Percentiles rank a stretch among this genome's conserved stretches.
Evolutionary conservation across 225 moss, liverwort and hornwort genomes (phyloP).

Genomic region (Bryum argenteum): DNA sequence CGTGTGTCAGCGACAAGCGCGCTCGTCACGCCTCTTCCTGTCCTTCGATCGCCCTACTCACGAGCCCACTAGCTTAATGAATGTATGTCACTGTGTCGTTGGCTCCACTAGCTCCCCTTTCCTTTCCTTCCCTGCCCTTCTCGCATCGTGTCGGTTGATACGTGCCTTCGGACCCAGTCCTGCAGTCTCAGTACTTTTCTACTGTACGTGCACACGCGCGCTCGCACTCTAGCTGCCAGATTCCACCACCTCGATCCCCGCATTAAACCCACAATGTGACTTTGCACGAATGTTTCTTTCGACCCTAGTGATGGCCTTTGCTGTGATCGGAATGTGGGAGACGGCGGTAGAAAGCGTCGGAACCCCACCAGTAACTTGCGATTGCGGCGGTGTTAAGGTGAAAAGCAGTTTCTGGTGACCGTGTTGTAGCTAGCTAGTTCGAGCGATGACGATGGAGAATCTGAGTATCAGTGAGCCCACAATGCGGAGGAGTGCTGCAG

Average conservation of each 20-base stretch:
- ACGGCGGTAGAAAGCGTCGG: too few relatives aligned
- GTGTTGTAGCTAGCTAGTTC: not conserved
- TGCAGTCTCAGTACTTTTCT: not conserved
- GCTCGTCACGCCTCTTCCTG: slow-evolving; percentile 31
- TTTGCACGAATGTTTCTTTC: too few relatives aligned
- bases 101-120: not conserved
- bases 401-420: not conserved
- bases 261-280: not conserved
- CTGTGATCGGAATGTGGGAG: too few relatives aligned
- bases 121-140: not conserved
- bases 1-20: slow-evolving; percentile 22
- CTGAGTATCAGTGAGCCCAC: slow-evolving; percentile 34
- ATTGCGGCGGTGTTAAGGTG: too few relatives aligned
- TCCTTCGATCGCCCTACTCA: not conserved
- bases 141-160: not conserved
- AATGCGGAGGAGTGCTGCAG: slow-evolving; percentile 24
- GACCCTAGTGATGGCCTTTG: too few relatives aligned
- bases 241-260: not conserved
- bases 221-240: not conserved
- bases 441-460: slow-evolving; percentile 36
- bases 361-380: too few relatives aligned
- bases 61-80: not conserved
- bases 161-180: slow-evolving; percentile 15
- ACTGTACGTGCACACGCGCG: not conserved
- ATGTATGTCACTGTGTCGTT: too few relatives aligned